Evolutionary conservation across 2,329 filamentous ascomycete genomes (phyloP), one percentile per base, ranked within the genome.

Genomic region (Daldinia sp.): DNA sequence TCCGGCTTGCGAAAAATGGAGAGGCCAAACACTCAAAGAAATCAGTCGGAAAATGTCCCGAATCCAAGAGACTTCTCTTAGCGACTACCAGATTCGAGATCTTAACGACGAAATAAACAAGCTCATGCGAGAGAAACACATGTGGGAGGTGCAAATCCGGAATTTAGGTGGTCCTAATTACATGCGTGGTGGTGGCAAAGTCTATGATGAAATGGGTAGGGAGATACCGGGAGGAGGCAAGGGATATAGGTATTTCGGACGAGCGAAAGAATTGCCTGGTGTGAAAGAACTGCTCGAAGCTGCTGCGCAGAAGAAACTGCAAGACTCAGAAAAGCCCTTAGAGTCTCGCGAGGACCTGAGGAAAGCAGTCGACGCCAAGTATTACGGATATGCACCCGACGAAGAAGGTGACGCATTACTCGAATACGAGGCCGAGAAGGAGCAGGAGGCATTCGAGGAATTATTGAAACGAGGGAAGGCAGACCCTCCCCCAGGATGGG

Each of bases 21-120:
- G 95, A 59, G 94, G 95, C 37, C 95, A 98, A 76, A 94, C 98
- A 27, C 88, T 99, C 66, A 96, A 96, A 77, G 95, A 99, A 77
- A 94, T 99, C 74, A 94, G 90, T 68, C 93, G 95, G 79, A 99
- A 99, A 79, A 93, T 99, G 60, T 93, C 93, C 67, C 92, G 92
- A 75, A 98, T 99, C 80, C 95, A 99, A 77, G 95, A 99, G 72
- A 82, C 87, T 7, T 89, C 90, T 47, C 85, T 99, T n/a, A 93
- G 88, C 79, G 95, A 99, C 83, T 98, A 91, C 82, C 95, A 98
- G 83, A 93, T 99, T 77, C 90, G 95, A 74, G 95, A 99, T 79
- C 83, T 99, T 75, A 99, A 99, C 81, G 95, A 99, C 78, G 95
- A 99, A 80, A 96, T 99, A 83, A 99, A 99, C 83, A 96, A 97